Evolutionary conservation across 2,329 filamentous ascomycete species (phyloP).

Genomic region (Ceratocystis eucalypticola): DNA sequence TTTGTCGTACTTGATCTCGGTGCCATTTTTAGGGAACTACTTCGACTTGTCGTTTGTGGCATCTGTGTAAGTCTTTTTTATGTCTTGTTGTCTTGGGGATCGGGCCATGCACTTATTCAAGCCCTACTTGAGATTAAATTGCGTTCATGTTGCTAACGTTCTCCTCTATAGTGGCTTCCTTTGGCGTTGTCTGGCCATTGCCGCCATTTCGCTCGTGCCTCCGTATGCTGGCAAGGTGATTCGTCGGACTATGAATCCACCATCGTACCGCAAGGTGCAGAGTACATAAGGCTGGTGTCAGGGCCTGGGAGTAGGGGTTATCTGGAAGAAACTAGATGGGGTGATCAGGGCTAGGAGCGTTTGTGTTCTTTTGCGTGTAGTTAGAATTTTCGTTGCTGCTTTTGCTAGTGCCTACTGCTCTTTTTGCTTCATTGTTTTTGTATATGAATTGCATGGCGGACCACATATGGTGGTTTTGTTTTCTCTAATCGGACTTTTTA

Average conservation of each 20-base stretch:
- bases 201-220: conserved; percentile 67
- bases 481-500: not conserved
- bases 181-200: conserved; percentile 75
- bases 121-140: no score
- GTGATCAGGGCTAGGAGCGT: no score
- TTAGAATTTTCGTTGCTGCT: conserved; percentile 1
- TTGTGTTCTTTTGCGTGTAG: not conserved
- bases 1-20: conserved; percentile 61
- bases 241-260: conserved; percentile 71
- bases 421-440: not conserved
- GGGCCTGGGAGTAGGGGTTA: not conserved
- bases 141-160: not conserved
- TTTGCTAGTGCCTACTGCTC: not conserved
- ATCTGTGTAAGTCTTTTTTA: conserved; percentile 40
- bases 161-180: conserved; percentile 52
- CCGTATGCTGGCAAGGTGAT: conserved; percentile 81
- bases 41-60: conserved; percentile 73
- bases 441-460: not conserved
- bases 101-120: not conserved
- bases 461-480: not conserved
- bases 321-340: not conserved
- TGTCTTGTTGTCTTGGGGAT: not conserved
- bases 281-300: conserved; percentile 36
- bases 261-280: conserved; percentile 88
- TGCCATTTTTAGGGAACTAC: conserved; percentile 81